phyloP scores from a whole-genome alignment of 2,329 filamentous ascomycete species.

The Diplodia seriata region DNA sequence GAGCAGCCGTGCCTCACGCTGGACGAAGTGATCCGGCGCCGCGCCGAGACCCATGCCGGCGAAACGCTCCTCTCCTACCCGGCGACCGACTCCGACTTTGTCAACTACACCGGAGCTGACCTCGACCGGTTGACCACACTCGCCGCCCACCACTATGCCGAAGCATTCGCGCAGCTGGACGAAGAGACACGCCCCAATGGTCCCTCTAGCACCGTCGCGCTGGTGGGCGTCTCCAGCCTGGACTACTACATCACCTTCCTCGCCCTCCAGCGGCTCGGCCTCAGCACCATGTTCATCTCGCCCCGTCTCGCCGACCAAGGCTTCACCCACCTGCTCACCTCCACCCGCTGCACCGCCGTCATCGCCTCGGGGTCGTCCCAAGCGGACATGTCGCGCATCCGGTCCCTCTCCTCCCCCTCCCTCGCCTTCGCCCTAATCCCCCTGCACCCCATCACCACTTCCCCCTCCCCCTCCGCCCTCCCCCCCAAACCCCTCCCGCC shows the following conservation, averaged over 20 bases:
- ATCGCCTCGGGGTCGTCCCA: not conserved
- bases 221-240: constrained; percentile 27
- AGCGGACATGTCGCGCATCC: constrained; percentile 7
- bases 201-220: constrained; percentile 1
- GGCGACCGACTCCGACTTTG: constrained; percentile 16
- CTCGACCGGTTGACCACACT: constrained; percentile 19
- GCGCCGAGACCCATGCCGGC: constrained; percentile 21
- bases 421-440: constrained; percentile 7
- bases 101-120: constrained; percentile 20
- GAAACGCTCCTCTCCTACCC: constrained; percentile 19
- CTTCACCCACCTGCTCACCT: constrained; percentile 21
- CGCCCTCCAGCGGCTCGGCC: constrained; percentile 62
- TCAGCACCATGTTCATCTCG: constrained; percentile 62
- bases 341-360: constrained; percentile 6
- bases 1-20: constrained; percentile 16
- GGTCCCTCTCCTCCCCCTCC: not conserved
- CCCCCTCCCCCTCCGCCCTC: not conserved
- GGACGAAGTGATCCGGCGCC: constrained; percentile 24
- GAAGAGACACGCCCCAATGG: not conserved
- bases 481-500: not conserved
- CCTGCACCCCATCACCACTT: not conserved
- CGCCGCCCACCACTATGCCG: constrained; percentile 9
- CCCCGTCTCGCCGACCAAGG: constrained; percentile 55
- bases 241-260: constrained; percentile 54
- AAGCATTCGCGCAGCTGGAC: constrained; percentile 2